A percentile compares a stretch with the other conserved stretches of the same genome.
Evolutionary conservation across 768 basidiomycete species (phyloP).

Genomic region (Mycena latifolia): DNA sequence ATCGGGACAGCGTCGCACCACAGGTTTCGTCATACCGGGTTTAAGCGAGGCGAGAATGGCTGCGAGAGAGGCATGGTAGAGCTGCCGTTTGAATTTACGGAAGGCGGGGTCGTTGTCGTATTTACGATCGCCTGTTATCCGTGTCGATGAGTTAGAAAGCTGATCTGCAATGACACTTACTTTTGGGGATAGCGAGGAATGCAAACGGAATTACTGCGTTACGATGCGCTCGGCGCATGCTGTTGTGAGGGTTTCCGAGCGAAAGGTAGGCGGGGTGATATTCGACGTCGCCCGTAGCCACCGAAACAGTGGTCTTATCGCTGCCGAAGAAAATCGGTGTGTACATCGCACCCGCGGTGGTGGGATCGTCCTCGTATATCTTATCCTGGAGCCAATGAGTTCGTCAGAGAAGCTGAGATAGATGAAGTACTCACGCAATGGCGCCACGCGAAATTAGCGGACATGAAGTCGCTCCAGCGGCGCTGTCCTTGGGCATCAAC

Average conservation of each 20-base stretch:
- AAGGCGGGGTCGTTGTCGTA: slow-evolving; percentile 27
- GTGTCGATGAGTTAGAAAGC: no score
- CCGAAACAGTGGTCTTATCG: slow-evolving; percentile 40
- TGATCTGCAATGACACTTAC: no score
- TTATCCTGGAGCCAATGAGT: slow-evolving; percentile 2
- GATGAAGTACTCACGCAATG: slow-evolving; percentile 45
- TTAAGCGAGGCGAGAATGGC: slow-evolving; percentile 16
- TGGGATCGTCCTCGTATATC: slow-evolving; percentile 24
- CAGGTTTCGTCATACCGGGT: slow-evolving; percentile 28
- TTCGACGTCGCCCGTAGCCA: slow-evolving; percentile 35
- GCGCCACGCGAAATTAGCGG: slow-evolving; percentile 54
- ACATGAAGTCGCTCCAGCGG: slow-evolving; percentile 52
- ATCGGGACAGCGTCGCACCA: slow-evolving; percentile 42
- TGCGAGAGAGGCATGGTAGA: slow-evolving; percentile 33
- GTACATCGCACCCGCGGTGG: background rate
- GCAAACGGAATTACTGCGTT: no score
- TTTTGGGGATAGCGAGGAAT: no score
- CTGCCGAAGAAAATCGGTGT: slow-evolving; percentile 16
- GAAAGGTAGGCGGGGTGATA: slow-evolving; percentile 37
- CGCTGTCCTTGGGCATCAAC: slow-evolving; percentile 40
- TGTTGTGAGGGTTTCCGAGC: slow-evolving; percentile 33
- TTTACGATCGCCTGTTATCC: no score
- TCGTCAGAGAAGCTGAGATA: background rate
- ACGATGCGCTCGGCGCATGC: no score
- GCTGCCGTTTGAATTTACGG: slow-evolving; percentile 32